Conservation (phyloP, 345 rosid species). For the Iberis pinnata region DNA sequence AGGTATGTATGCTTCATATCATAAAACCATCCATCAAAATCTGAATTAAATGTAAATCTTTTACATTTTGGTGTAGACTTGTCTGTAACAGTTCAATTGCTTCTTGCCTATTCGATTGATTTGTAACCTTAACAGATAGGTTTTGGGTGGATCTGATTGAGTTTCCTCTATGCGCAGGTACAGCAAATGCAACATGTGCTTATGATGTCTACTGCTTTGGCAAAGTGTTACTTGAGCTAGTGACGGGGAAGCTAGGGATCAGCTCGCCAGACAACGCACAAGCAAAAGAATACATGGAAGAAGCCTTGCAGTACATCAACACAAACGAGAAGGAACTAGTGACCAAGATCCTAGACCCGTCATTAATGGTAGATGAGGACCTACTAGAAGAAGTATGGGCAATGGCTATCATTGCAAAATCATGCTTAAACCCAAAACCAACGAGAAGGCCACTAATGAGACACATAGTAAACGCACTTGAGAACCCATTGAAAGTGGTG, state of each 20-base stretch:
- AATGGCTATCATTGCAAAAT: slow-evolving; percentile 89
- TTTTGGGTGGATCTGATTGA: slow-evolving; percentile 3
- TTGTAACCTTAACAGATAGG: no score
- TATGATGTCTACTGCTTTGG: slow-evolving; percentile 94
- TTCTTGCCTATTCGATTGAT: background rate
- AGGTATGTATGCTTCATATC: slow-evolving; percentile 40
- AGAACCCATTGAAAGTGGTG: slow-evolving; percentile 82
- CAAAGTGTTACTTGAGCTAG: slow-evolving; percentile 88
- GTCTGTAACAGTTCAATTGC: background rate
- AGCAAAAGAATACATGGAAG: slow-evolving; percentile 63
- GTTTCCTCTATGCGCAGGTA: slow-evolving; percentile 41
- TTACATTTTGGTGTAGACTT: background rate
- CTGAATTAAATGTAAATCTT: background rate
- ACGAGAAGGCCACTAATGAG: slow-evolving; percentile 89
- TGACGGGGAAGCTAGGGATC: slow-evolving; percentile 87
- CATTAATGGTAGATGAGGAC: slow-evolving; percentile 84
- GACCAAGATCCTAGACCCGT: slow-evolving; percentile 81
- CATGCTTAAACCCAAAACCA: slow-evolving; percentile 92
- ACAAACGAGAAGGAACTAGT: slow-evolving; percentile 89
- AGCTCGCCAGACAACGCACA: slow-evolving; percentile 58
- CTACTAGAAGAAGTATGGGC: slow-evolving; percentile 98
- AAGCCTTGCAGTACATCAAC: slow-evolving; percentile 65
- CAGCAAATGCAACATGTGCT: slow-evolving; percentile 52
- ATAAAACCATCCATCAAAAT: background rate
- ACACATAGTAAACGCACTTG: slow-evolving; percentile 85